Percentiles rank a stretch among this genome's conserved stretches.
Conservation (phyloP, 176 grass and related monocot species). For the Oryza meridionalis region DNA sequence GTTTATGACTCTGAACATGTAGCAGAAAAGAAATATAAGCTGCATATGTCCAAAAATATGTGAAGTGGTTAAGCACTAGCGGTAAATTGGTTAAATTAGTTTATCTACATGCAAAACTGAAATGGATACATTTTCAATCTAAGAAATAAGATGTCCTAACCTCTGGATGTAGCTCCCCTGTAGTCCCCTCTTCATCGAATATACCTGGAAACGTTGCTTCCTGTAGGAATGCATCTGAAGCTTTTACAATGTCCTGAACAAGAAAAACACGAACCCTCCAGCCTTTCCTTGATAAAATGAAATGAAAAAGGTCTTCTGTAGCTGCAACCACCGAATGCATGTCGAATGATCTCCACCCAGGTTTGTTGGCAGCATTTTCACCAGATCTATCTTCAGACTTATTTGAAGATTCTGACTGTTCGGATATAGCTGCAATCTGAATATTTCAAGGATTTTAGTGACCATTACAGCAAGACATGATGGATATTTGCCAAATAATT, state of each 20-base stretch:
- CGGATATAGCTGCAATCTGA: slow-evolving; percentile 89
- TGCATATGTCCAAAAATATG: not conserved
- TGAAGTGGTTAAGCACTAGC: not conserved
- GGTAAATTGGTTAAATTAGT: not conserved
- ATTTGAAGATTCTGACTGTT: slow-evolving; percentile 66
- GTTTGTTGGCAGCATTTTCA: slow-evolving; percentile 37
- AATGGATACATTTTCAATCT: not conserved
- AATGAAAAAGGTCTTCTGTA: slow-evolving; percentile 88
- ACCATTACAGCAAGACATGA: slow-evolving; percentile 3
- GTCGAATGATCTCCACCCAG: slow-evolving; percentile 80
- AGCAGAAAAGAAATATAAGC: not conserved
- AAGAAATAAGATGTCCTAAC: slow-evolving; percentile 41
- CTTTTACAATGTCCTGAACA: slow-evolving; percentile 85
- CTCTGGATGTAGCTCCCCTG: slow-evolving; percentile 53
- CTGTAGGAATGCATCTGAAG: slow-evolving; percentile 73
- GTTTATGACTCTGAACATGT: not conserved
- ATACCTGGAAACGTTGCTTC: slow-evolving; percentile 72
- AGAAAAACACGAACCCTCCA: slow-evolving; percentile 95
- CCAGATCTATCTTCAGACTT: slow-evolving; percentile 40
- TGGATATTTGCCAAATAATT: not conserved
- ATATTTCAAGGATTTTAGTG: slow-evolving; percentile 16
- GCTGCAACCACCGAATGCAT: slow-evolving; percentile 90
- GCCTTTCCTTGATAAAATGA: slow-evolving; percentile 91
- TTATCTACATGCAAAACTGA: not conserved
- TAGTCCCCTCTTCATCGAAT: slow-evolving; percentile 51